phyloP scores from a whole-genome alignment of 2,329 filamentous ascomycete species.

The Penicillium sp. region DNA sequence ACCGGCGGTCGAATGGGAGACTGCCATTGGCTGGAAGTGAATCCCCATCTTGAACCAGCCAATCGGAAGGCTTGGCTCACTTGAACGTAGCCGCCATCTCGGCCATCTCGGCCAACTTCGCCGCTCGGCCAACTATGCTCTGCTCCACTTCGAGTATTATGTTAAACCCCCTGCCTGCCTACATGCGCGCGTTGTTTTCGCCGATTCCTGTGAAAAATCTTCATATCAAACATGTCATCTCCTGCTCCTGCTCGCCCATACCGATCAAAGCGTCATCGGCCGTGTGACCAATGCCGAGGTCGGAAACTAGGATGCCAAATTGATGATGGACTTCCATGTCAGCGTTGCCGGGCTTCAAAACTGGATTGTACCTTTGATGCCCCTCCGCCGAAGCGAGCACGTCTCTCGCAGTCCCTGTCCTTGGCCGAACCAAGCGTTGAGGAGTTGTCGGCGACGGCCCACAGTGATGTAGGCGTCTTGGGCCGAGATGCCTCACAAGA shows the following conservation, averaged over 20 bases:
- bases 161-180: background rate
- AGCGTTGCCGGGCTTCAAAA: constrained; percentile 26
- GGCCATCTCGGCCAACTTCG: background rate
- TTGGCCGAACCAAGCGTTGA: constrained; percentile 9
- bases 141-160: background rate
- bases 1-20: background rate
- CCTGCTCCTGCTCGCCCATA: constrained; percentile 27
- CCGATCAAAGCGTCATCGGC: constrained; percentile 35
- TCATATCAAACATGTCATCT: constrained; percentile 11
- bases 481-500: constrained; percentile 2
- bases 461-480: background rate
- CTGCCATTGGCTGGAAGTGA: background rate
- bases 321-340: constrained; percentile 23
- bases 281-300: constrained; percentile 34
- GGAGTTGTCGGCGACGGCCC: constrained; percentile 3
- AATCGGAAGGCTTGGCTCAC: background rate
- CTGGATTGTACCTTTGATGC: constrained; percentile 27
- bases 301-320: constrained; percentile 34
- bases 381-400: constrained; percentile 24
- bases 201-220: background rate
- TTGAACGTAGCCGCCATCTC: background rate
- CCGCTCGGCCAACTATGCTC: background rate
- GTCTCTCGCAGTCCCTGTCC: constrained; percentile 10
- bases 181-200: background rate
- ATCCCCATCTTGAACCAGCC: background rate